Percentiles rank a stretch among this genome's conserved stretches.
Evolutionary conservation across 805 yeast genomes (phyloP).

Genomic region (Wickerhamomyces alni): DNA sequence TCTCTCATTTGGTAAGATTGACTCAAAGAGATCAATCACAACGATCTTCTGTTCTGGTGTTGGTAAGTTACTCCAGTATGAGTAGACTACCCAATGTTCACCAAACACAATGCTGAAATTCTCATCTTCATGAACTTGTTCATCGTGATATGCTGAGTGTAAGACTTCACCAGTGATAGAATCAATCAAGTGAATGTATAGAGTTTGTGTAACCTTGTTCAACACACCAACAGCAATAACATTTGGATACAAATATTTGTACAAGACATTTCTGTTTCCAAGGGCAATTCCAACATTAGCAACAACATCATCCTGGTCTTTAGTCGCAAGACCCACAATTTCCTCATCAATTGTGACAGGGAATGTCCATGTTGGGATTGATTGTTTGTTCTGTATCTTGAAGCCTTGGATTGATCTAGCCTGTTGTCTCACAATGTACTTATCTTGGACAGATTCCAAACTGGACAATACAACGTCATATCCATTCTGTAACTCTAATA

Average conservation of each 20-base stretch:
- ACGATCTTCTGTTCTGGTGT: slow-evolving; percentile 50
- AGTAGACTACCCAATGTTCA: slow-evolving; percentile 78
- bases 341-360: slow-evolving; percentile 25
- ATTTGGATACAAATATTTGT: slow-evolving; percentile 80
- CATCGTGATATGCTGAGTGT: slow-evolving; percentile 36
- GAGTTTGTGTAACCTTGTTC: slow-evolving; percentile 19
- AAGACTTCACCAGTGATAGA: slow-evolving; percentile 63
- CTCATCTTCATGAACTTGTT: slow-evolving; percentile 34
- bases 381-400: slow-evolving; percentile 10
- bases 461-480: slow-evolving; percentile 17
- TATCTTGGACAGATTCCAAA: slow-evolving; percentile 12
- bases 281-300: slow-evolving; percentile 65
- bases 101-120: slow-evolving; percentile 54
- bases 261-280: slow-evolving; percentile 66
- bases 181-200: slow-evolving; percentile 56
- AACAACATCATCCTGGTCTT: slow-evolving; percentile 34
- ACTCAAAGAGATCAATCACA: slow-evolving; percentile 77
- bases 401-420: slow-evolving; percentile 21
- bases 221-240: slow-evolving; percentile 45
- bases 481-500: slow-evolving; percentile 12
- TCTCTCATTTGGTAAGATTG: slow-evolving; percentile 45
- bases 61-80: slow-evolving; percentile 49
- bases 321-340: slow-evolving; percentile 34
- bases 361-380: slow-evolving; percentile 34
- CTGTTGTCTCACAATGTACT: slow-evolving; percentile 21